phyloP scores from a whole-genome alignment of 169 alveolate genomes.

The Plasmodium malariae region DNA sequence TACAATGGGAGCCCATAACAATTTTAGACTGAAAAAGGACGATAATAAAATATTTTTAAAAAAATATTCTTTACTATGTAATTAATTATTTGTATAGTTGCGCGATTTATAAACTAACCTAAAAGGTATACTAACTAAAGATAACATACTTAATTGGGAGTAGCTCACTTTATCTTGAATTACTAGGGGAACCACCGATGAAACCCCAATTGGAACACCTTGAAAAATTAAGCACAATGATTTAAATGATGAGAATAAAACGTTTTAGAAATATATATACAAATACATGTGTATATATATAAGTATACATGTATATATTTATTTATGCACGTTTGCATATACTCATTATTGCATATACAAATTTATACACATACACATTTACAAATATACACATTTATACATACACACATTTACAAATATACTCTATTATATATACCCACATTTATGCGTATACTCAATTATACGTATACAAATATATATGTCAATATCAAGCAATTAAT shows the following conservation, averaged over 20 bases:
- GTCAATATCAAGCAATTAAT: too few species aligned
- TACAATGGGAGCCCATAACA: slow-evolving; percentile 96
- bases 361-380: too few species aligned
- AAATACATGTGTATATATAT: not conserved
- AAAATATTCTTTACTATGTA: not conserved
- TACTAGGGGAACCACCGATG: slow-evolving; percentile 87
- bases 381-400: too few species aligned
- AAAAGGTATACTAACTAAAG: slow-evolving; percentile 85
- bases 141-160: slow-evolving; percentile 84
- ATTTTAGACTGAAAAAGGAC: slow-evolving; percentile 89
- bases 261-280: slow-evolving; percentile 10
- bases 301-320: slow-evolving; percentile 7
- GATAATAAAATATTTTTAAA: not conserved
- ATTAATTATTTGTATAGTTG: not conserved
- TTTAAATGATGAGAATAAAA: not conserved
- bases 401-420: too few species aligned
- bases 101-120: slow-evolving; percentile 74
- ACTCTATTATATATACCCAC: too few species aligned
- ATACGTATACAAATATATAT: too few species aligned
- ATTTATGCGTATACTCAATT: too few species aligned
- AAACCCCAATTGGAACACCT: slow-evolving; percentile 92
- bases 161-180: slow-evolving; percentile 87
- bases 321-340: not conserved
- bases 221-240: slow-evolving; percentile 32
- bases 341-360: too few species aligned